These are phyloP conservation scores for Pleurotus citrinopileatus DNA, from an alignment of 768 basidiomycete genomes.

Conservation along the genomic window DNA sequence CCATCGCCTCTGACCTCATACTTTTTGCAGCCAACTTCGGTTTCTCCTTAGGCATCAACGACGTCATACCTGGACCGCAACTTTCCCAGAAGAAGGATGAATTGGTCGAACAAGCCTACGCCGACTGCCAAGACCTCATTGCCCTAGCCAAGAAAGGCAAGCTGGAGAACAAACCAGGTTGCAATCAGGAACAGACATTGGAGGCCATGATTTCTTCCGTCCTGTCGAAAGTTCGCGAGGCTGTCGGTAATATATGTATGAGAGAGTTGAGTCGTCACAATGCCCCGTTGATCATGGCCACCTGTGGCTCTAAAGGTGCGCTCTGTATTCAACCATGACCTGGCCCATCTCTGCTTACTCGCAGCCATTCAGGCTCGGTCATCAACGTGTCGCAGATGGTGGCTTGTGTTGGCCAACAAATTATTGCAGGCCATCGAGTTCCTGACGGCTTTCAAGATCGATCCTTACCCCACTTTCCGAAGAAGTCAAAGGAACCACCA, in stretches of 20 bases:
- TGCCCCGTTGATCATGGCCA: constrained; percentile 97
- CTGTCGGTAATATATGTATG: constrained; percentile 98
- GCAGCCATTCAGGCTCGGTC: constrained; percentile 64
- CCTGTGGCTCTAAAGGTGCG: constrained; percentile 96
- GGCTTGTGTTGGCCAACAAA: constrained; percentile 99
- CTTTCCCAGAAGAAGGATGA: constrained; percentile 79
- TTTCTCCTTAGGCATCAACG: constrained; percentile 97
- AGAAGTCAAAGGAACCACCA: constrained; percentile 93
- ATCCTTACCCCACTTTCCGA: constrained; percentile 97
- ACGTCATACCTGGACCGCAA: constrained; percentile 91
- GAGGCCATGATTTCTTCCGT: constrained; percentile 95
- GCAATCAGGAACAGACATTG: constrained; percentile 93
- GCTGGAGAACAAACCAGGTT: constrained; percentile 96
- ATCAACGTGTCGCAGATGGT: constrained; percentile 99
- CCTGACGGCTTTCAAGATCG: constrained; percentile 99
- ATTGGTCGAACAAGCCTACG: constrained; percentile 87
- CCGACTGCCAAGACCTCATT: constrained; percentile 83
- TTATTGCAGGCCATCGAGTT: constrained; percentile 96
- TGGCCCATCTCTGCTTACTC: background rate
- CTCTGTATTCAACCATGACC: constrained; percentile 1
- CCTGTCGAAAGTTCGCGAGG: constrained; percentile 92
- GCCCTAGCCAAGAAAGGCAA: constrained; percentile 87
- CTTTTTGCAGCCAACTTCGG: constrained; percentile 83
- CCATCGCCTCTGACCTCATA: constrained; percentile 12
- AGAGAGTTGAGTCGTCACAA: constrained; percentile 96